phyloP scores from a whole-genome alignment of 129 eudicot species.

The Centrapalus pauciflorus region DNA sequence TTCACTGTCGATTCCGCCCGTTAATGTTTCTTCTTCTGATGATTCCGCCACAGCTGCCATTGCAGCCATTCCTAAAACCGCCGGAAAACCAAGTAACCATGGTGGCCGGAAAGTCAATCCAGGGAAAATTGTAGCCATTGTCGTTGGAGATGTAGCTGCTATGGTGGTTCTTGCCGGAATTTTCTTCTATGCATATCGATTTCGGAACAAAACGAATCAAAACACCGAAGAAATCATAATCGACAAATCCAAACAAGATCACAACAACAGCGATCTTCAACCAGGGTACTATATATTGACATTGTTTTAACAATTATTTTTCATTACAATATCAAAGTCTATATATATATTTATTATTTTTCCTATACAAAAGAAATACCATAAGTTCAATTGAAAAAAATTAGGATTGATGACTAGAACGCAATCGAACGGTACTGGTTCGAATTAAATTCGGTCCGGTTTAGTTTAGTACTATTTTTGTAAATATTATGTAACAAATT shows the following conservation, averaged over 20 bases:
- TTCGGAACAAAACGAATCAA: conserved; percentile 17
- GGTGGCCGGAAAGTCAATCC: conserved; percentile 40
- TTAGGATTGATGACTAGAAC: too few species aligned
- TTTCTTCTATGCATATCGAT: conserved; percentile 35
- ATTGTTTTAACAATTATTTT: too few species aligned
- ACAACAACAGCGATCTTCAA: too few species aligned
- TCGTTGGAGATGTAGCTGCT: conserved; percentile 59
- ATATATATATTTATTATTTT: too few species aligned
- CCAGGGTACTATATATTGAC: too few species aligned
- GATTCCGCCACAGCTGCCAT: conserved; percentile 32
- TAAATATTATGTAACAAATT: too few species aligned
- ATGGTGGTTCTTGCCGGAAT: conserved; percentile 43
- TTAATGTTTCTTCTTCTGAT: conserved; percentile 25
- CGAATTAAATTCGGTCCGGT: too few species aligned
- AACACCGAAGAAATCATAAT: background rate
- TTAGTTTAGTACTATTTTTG: too few species aligned
- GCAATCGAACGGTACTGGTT: too few species aligned
- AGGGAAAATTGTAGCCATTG: conserved; percentile 45
- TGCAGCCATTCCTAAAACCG: conserved; percentile 72
- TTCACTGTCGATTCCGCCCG: conserved; percentile 57
- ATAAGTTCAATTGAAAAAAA: too few species aligned
- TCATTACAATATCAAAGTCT: too few species aligned
- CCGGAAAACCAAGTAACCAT: conserved; percentile 6
- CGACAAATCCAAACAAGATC: conserved; percentile 2
- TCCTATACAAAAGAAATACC: too few species aligned